Percentiles rank a stretch among this genome's conserved stretches.
Conservation (phyloP, 1,284 basidiomycete genomes). For the Ustilago nuda region DNA sequence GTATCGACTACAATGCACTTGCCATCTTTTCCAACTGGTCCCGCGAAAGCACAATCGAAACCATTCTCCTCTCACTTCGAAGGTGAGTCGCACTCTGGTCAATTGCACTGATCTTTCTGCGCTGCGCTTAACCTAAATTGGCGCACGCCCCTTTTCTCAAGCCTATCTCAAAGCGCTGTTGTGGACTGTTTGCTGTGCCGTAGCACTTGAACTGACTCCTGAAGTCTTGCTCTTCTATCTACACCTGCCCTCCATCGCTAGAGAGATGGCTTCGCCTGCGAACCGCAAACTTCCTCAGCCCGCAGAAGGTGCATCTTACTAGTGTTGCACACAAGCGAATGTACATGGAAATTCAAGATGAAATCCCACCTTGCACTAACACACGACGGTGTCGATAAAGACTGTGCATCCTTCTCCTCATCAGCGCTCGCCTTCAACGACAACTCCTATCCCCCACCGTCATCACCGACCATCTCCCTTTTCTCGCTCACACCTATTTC, state of each 20-base stretch:
- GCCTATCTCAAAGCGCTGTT: background rate
- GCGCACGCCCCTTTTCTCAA: constrained; percentile 6
- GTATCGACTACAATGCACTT: constrained; percentile 66
- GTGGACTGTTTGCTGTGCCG: background rate
- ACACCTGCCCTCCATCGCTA: constrained; percentile 68
- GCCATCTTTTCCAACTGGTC: constrained; percentile 65
- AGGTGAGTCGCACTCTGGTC: constrained; percentile 50
- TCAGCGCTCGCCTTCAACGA: background rate
- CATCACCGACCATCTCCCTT: background rate
- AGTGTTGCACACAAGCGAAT: constrained; percentile 5
- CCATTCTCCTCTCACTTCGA: constrained; percentile 63
- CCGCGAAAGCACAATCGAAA: constrained; percentile 66
- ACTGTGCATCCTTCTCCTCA: background rate
- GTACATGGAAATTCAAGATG: constrained; percentile 28
- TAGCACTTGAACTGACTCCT: constrained; percentile 1
- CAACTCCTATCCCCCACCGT: background rate
- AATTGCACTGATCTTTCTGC: constrained; percentile 6
- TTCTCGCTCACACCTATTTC: background rate
- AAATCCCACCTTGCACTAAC: constrained; percentile 13
- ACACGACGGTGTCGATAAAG: background rate
- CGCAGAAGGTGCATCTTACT: constrained; percentile 77
- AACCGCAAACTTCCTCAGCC: constrained; percentile 97
- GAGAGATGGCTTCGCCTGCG: constrained; percentile 90
- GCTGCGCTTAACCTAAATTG: constrained; percentile 10
- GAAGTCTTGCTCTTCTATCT: background rate